A percentile compares a stretch with the other conserved stretches of the same genome.
These are phyloP conservation scores for Scytalidium lignicola DNA, from an alignment of 2,329 filamentous ascomycete species.

Conservation along the genomic window DNA sequence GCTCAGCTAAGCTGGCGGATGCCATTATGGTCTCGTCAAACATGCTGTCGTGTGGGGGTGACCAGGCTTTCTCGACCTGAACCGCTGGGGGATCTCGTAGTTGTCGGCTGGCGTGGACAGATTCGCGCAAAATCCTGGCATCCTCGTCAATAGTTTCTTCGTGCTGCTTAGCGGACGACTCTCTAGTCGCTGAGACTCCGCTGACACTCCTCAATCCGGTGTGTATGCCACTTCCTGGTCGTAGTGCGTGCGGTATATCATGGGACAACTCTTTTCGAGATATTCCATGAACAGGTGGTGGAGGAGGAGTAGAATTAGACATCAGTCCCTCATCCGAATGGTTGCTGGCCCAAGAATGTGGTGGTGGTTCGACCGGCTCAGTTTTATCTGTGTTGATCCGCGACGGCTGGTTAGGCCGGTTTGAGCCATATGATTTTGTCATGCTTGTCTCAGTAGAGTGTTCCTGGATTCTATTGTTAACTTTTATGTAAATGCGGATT, in stretches of 20 bases:
- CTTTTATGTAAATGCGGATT: not conserved
- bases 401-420: constrained; percentile 19
- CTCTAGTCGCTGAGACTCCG: constrained; percentile 16
- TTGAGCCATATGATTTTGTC: constrained; percentile 12
- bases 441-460: not conserved
- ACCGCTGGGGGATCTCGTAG: constrained; percentile 17
- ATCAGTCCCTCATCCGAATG: constrained; percentile 26
- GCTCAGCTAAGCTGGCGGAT: constrained; percentile 22
- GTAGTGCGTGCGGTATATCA: constrained; percentile 10
- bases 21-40: constrained; percentile 24
- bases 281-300: constrained; percentile 16
- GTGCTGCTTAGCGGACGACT: constrained; percentile 23
- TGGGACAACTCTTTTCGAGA: constrained; percentile 5
- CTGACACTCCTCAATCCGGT: constrained; percentile 25
- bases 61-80: constrained; percentile 23
- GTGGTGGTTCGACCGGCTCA: constrained; percentile 20
- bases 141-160: constrained; percentile 26
- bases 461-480: not conserved
- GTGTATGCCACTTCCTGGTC: constrained; percentile 11
- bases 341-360: constrained; percentile 26
- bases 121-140: constrained; percentile 26
- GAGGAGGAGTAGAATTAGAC: constrained; percentile 20
- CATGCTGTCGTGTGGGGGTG: constrained; percentile 22
- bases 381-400: constrained; percentile 24
- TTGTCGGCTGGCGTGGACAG: constrained; percentile 22